Base-by-base conservation (phyloP, 768 basidiomycete species). In the Tremella yokohamensis region DNA sequence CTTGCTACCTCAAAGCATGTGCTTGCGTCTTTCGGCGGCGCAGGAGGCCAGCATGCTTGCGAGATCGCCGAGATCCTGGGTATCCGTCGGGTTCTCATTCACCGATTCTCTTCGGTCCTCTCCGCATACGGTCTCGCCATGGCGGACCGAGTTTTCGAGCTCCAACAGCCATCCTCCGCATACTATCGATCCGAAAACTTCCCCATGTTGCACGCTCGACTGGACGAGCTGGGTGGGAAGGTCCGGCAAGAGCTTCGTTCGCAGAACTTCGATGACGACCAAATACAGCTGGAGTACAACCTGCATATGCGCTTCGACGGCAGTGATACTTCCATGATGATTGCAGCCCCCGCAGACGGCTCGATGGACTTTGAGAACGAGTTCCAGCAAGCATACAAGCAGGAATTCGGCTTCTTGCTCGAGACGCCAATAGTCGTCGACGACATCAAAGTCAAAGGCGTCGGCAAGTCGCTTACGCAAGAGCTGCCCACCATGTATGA, bases 381-480 rank as follows among this genome's bases (percentile, higher is more conserved):
- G 8, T 97, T 94, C 80, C 84, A 83, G 72, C 79, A 84, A 51
- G 82, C 83, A 42, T 92, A 96, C 79, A 89, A 84, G 78, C 76
- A 84, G 20, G 89, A 92, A 75, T 94, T 96, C 69, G 93, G 93
- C 9, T 96, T 97, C 80, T 75, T 93, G 62, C 80, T 97, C 25
- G 88, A 92, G 62, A 85, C 82, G 40, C 91, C 90, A 79, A 81
- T 96, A 66, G 84, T 90, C 55, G 88, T 96, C 9, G 93, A 96
- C 72, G 93, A 94, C 77, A 79, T 96, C 79, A 91, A 92, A 88
- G 88, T 91, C 7, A 88, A 89, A 48, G 91, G 90, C 2, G 87
- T 90, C 40, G 91, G 93, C 47, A 24, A 34, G 16, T 18, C 22
- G 51, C 34, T 18, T 15, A 19, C 22, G 15, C 51, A 49, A 49